Evolutionary conservation across 2,329 filamentous ascomycete genomes (phyloP).

Genomic region (Ophioceras dolichostomum): DNA sequence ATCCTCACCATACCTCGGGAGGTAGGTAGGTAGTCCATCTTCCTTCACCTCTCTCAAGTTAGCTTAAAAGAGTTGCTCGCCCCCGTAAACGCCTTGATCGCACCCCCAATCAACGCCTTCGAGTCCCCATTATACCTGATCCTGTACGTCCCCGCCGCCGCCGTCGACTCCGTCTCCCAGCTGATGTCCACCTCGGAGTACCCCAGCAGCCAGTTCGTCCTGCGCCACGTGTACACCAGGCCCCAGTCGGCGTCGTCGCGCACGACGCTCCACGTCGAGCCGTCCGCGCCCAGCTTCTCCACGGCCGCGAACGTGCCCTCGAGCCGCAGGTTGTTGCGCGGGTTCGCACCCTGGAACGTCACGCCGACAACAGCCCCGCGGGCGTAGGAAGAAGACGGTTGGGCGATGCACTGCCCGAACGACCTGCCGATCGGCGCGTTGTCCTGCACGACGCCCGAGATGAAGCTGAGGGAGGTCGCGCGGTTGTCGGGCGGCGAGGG

Average conservation of each 20-base stretch:
- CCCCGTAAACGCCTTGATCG: conserved; percentile 47
- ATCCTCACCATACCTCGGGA: too few relatives aligned
- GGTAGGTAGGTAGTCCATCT: too few relatives aligned
- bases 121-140: conserved; percentile 73
- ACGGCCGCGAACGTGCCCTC: conserved; percentile 69
- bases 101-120: conserved; percentile 47
- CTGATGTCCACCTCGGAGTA: conserved; percentile 63
- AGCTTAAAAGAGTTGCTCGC: conserved; percentile 16
- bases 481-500: conserved; percentile 68
- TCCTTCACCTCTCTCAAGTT: conserved; percentile 5
- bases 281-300: conserved; percentile 40
- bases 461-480: conserved; percentile 65
- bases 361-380: conserved; percentile 49
- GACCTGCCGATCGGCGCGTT: conserved; percentile 47
- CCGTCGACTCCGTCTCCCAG: conserved; percentile 63
- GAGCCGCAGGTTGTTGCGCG: conserved; percentile 70
- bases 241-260: conserved; percentile 75
- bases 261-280: conserved; percentile 47
- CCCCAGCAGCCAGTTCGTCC: conserved; percentile 56
- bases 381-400: conserved; percentile 37
- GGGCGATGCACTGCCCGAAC: conserved; percentile 52
- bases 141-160: conserved; percentile 55
- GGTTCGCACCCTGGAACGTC: conserved; percentile 75
- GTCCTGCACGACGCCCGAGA: conserved; percentile 68
- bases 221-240: conserved; percentile 66